Conservation (phyloP, 2,329 filamentous ascomycete species). For the Phaeosphaeria sp. region DNA sequence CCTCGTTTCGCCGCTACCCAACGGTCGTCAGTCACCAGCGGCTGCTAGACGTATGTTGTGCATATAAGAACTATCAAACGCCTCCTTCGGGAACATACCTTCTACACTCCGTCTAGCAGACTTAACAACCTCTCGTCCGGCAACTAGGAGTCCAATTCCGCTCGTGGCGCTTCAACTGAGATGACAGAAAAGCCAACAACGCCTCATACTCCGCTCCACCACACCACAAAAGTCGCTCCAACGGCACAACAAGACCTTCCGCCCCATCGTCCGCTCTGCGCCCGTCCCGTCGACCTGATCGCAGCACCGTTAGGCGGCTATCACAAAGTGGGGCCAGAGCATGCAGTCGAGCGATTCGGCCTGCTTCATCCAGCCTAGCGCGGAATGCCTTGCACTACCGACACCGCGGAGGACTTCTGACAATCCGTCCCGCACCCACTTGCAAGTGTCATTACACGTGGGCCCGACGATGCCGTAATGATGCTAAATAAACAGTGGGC, state of each 20-base stretch:
- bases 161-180: background rate
- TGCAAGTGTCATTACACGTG: no score
- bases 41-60: background rate
- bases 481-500: background rate
- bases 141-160: background rate
- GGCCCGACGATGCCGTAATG: background rate
- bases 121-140: background rate
- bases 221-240: background rate
- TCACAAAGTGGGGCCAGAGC: background rate
- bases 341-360: no score
- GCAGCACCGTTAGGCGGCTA: background rate
- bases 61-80: background rate
- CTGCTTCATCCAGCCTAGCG: background rate
- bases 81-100: background rate
- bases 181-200: background rate
- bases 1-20: background rate
- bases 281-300: background rate
- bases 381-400: background rate
- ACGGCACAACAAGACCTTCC: background rate
- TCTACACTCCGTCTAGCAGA: background rate
- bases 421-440: background rate
- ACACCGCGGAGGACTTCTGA: background rate
- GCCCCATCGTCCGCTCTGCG: no score
- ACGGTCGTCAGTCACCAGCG: no score
- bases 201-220: background rate